A percentile compares a stretch with the other conserved stretches of the same genome.
phyloP scores from a whole-genome alignment of 805 yeast genomes.

The Hanseniaspora guilliermondii region DNA sequence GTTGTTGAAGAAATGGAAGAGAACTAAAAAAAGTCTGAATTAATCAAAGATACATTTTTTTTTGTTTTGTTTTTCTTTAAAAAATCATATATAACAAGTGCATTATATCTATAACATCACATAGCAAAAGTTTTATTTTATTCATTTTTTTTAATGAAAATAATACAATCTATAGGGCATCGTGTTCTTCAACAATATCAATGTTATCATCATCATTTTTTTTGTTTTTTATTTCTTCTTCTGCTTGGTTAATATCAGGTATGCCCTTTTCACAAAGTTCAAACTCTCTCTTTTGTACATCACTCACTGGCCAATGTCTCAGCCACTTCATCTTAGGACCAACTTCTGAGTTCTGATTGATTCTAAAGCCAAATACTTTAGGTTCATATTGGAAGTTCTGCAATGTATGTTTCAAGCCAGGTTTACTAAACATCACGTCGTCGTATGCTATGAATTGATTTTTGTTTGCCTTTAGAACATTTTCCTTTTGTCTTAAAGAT shows the following conservation, averaged over 20 bases:
- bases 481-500: slow-evolving; percentile 4
- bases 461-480: not conserved
- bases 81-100: not conserved
- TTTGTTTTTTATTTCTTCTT: not conserved
- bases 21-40: not conserved
- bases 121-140: not conserved
- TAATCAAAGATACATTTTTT: too few species aligned
- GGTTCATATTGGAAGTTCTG: slow-evolving; percentile 43
- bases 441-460: slow-evolving; percentile 7
- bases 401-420: slow-evolving; percentile 9
- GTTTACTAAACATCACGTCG: slow-evolving; percentile 6
- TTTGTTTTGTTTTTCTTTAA: not conserved
- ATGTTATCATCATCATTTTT: not conserved
- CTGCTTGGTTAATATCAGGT: slow-evolving; percentile 27
- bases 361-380: slow-evolving; percentile 75
- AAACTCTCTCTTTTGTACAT: slow-evolving; percentile 49
- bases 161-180: not conserved
- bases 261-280: slow-evolving; percentile 50
- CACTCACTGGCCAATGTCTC: slow-evolving; percentile 58
- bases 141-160: too few species aligned
- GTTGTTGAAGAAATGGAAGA: not conserved
- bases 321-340: slow-evolving; percentile 98
- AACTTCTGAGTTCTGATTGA: slow-evolving; percentile 57
- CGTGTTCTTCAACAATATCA: not conserved
- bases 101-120: not conserved